A percentile compares a stretch with the other conserved stretches of the same genome.
Evolutionary conservation across 768 basidiomycete genomes (phyloP).

Genomic region (Artomyces pyxidatus): DNA sequence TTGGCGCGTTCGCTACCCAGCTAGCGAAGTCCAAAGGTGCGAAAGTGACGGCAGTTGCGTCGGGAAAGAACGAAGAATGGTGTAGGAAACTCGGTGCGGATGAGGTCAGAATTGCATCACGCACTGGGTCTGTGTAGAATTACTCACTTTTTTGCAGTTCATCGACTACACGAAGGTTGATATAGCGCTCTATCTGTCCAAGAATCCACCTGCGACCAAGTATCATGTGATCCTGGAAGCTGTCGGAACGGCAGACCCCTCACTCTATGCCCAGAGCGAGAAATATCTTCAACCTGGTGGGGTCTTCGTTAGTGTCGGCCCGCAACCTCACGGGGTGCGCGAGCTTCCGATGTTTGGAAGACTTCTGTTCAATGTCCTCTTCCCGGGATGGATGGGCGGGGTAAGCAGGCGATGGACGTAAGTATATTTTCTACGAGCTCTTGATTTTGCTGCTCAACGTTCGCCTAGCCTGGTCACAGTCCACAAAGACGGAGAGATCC

Average conservation of each 20-base stretch:
- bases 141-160: constrained; percentile 26
- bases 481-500: constrained; percentile 26
- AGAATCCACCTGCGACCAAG: constrained; percentile 38
- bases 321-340: constrained; percentile 24
- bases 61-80: constrained; percentile 48
- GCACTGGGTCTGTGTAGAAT: neutral
- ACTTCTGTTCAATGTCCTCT: constrained; percentile 11
- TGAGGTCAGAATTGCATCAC: constrained; percentile 30
- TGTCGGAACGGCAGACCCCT: constrained; percentile 38
- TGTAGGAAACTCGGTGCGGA: constrained; percentile 59
- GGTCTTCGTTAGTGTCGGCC: constrained; percentile 45
- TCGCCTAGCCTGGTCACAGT: constrained; percentile 27
- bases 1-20: constrained; percentile 67
- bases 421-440: too few species aligned
- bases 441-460: too few species aligned
- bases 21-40: constrained; percentile 60
- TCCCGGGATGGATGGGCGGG: constrained; percentile 49
- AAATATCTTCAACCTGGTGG: constrained; percentile 49
- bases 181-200: constrained; percentile 36
- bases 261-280: constrained; percentile 40
- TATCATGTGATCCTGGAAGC: constrained; percentile 58
- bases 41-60: constrained; percentile 50
- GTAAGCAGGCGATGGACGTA: constrained; percentile 39
- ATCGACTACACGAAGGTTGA: constrained; percentile 54
- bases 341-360: constrained; percentile 4